Evolutionary conservation across 2,329 filamentous ascomycete species (phyloP), one percentile per base, ranked within the genome.

Genomic region (Didymella sp.): DNA sequence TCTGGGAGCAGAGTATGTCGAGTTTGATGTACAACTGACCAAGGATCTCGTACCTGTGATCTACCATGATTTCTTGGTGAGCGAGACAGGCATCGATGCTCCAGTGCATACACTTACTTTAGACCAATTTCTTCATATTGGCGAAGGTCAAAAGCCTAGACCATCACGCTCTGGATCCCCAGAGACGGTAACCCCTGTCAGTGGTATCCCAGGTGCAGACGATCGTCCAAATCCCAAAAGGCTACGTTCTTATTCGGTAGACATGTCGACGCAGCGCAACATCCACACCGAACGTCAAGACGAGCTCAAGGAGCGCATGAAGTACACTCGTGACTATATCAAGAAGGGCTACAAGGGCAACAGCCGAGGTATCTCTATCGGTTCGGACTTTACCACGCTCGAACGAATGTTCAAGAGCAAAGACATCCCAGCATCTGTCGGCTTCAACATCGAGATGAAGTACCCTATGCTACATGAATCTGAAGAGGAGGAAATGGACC

Each of bases 371-470:
- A 92, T 92, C 73, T 96, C 96, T 69, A 98, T 99, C 69, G 94
- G 98, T 74, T 92, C 91, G 0, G 92, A 94, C 0, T 99, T 99
- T 78, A 93, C 94, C 7, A 99, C 95, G 0, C 82, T 99, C 4
- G 92, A 97, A 75, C 92, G 97, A 60, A 87, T 98, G 73, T 97
- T 99, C 79, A 85, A 86, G 68, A 54, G 51, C 31, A 54, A 51
- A 2, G 89, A 93, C 71, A 80, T 99, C 0, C 92, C 92, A 0
- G 85, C 89, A 61, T 83, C 86, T 13, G 90, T 96, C 21, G 93
- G 95, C 13, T 99, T 99, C 84, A 98, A 99, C 77, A 96, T 99
- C 66, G 95, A 99, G 80, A 90, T 99, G 85, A 98, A 99, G 78
- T 99, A 99, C 73, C 95, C 95, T 5, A 98, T 98, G 93, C 85